A percentile compares a stretch with the other conserved stretches of the same genome.
These are phyloP conservation scores for Penicillium sumatraense DNA, from an alignment of 2,329 filamentous ascomycete species.

Conservation along the genomic window DNA sequence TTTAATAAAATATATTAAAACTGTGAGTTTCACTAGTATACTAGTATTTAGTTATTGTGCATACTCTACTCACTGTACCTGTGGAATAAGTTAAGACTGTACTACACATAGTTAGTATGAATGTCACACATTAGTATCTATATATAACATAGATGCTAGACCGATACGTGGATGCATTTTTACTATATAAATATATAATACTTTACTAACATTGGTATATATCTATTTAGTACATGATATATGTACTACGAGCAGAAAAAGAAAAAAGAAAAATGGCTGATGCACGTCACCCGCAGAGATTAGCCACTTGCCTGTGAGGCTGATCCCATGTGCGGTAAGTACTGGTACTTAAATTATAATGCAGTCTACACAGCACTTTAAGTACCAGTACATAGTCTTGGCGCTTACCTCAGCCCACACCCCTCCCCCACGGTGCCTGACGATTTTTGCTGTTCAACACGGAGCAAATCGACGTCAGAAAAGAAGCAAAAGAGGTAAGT, in stretches of 20 bases:
- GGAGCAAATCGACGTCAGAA: constrained; percentile 30
- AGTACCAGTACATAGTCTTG: neutral
- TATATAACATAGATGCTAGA: too few species aligned
- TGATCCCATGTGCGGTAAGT: neutral
- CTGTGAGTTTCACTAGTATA: too few species aligned
- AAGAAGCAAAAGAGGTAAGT: constrained; percentile 14
- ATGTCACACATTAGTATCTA: too few species aligned
- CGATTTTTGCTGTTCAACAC: constrained; percentile 42
- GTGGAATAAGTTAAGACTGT: too few species aligned
- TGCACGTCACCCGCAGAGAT: neutral
- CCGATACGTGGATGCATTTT: too few species aligned
- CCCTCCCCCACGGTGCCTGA: constrained; percentile 41
- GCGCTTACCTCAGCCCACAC: constrained; percentile 38
- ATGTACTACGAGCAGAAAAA: neutral
- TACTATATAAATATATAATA: too few species aligned
- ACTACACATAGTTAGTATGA: too few species aligned
- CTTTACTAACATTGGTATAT: too few species aligned
- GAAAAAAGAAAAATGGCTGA: neutral
- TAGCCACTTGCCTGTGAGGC: neutral
- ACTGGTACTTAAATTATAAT: neutral
- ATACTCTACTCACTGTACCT: too few species aligned
- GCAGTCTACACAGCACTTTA: neutral
- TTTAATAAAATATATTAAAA: too few species aligned
- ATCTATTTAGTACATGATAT: too few species aligned
- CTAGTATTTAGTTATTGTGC: too few species aligned